These are phyloP conservation scores for Calonectria pauciramosa DNA, from an alignment of 2,329 filamentous ascomycete species.

Conservation along the genomic window DNA sequence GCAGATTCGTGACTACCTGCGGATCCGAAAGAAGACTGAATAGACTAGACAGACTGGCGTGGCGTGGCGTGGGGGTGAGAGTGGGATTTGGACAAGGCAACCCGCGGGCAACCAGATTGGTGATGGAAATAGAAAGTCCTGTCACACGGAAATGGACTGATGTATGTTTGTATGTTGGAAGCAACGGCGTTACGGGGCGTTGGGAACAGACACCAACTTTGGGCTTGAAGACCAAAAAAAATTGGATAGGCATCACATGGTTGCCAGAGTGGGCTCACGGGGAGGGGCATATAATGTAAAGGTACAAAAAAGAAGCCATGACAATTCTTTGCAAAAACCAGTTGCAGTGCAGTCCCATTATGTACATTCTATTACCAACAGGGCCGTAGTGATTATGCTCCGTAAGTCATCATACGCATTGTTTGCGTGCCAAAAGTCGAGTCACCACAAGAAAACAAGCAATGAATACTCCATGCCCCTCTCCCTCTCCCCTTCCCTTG, in stretches of 20 bases:
- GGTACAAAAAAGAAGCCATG: slow-evolving; percentile 9
- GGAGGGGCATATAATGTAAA: slow-evolving; percentile 9
- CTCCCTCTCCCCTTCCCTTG: neutral
- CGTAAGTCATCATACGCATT: neutral
- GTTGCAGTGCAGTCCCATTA: neutral
- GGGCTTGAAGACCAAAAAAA: slow-evolving; percentile 7
- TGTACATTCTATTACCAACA: slow-evolving; percentile 1
- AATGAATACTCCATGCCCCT: neutral
- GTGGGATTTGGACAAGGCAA: neutral
- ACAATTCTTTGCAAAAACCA: slow-evolving; percentile 7
- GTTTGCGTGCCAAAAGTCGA: neutral
- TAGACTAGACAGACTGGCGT: slow-evolving; percentile 34
- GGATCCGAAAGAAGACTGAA: slow-evolving; percentile 70
- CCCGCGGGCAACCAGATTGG: slow-evolving; percentile 4
- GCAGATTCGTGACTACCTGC: slow-evolving; percentile 86
- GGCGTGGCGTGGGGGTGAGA: neutral
- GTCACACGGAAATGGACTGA: neutral
- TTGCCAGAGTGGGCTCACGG: slow-evolving; percentile 4
- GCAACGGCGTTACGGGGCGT: slow-evolving; percentile 32
- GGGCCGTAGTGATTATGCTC: neutral
- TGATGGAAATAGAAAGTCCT: neutral
- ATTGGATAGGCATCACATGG: slow-evolving; percentile 4
- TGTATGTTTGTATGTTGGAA: slow-evolving; percentile 12
- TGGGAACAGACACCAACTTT: slow-evolving; percentile 13
- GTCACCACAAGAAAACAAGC: neutral